Evolutionary conservation across 1,284 basidiomycete species (phyloP), one percentile per base, ranked within the genome.

Genomic region (Exobasidium cylindrosporum): DNA sequence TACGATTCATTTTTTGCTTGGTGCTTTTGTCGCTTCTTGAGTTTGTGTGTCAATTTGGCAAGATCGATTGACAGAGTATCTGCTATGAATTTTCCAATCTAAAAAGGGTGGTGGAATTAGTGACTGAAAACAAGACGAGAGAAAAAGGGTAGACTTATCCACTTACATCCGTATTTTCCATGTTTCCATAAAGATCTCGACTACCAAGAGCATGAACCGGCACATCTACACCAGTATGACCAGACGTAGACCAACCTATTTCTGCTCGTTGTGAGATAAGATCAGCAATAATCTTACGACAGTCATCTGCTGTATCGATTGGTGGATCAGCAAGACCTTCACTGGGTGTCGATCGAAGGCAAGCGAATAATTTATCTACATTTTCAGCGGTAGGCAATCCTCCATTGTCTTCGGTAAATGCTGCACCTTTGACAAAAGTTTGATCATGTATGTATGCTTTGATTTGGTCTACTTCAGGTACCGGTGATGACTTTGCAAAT

Each of bases 191-290:
- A 4, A 50, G 26, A 14, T 26, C 26, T 2, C 26, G 4, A 49
- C 69, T 30, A 1, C 80, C 80, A 26, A 76, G 68, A 28, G 77
- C 78, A 56, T 81, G 82, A 2, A 82, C 71, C 35, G 81, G 80
- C 30, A 82, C 80, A 58, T 82, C 81, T 32, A 82, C 76, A n/a
- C 79, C 81, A 21, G 77, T 79, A 58, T 75, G 69, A 11, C 69
- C 71, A 1, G 62, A 67, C 11, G 69, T 73, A 10, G 62, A 59
- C 71, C 72, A 75, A 56, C 67, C 71, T 7, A 75, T 55, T 57
- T 72, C 69, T 1, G 71, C 73, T 28, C 72, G 64, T 68, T 66
- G 13, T 14, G 57, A 45, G 28, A 47, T 31, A 6, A 52, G 14
- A 52, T 49, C 47, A 21, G 57, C 26, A 24, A 58, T 31, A 14